Evolutionary conservation across 2,329 filamentous ascomycete species (phyloP), one percentile per base, ranked within the genome.

Genomic region (Diplodia mutila): DNA sequence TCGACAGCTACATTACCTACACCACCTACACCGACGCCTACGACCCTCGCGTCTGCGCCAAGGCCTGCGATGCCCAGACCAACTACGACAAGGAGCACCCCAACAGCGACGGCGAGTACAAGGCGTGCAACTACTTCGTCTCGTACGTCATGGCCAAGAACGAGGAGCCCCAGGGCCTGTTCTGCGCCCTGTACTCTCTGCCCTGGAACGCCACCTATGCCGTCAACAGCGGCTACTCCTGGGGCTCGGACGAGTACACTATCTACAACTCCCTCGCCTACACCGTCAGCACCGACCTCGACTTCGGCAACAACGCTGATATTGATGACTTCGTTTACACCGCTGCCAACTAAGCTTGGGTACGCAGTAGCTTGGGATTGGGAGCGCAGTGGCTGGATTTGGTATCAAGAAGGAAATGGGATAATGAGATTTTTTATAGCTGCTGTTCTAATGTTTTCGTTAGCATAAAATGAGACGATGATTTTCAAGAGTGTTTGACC

Each of bases 81-180:
- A 2, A 21, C 3, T 34, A 52, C 52, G 32, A 66, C 64, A 46
- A 32, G n/a, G 37, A 55, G 29, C 9, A 25, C 39, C 37, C 64
- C 8, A 29, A 27, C n/a, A 12, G 12, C n/a, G n/a, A 54, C 25
- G 37, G 27, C 16, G 52, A 55, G 23, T 66, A 66, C 64, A 55
- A 48, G 34, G 52, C 64, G 4, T 66, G 64, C 64, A 67, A 67
- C 55, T 59, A 59, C 23, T 67, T 67, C 16, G 54, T 51, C 18
- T 54, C 65, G n/a, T 67, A 67, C 65, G 65, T 29, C n/a, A 18
- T 67, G 65, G 53, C 55, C n/a, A 61, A 59, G 65, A 61, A 67
- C 34, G 65, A 53, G 4, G 42, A 59, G 42, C 65, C 65, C 42
- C 42, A 59, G 29, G 65, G 65, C 5, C 29, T 61, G 27, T 51